Conservation (phyloP, 164 flowering plant genomes). For the Nymphaea thermarum region DNA sequence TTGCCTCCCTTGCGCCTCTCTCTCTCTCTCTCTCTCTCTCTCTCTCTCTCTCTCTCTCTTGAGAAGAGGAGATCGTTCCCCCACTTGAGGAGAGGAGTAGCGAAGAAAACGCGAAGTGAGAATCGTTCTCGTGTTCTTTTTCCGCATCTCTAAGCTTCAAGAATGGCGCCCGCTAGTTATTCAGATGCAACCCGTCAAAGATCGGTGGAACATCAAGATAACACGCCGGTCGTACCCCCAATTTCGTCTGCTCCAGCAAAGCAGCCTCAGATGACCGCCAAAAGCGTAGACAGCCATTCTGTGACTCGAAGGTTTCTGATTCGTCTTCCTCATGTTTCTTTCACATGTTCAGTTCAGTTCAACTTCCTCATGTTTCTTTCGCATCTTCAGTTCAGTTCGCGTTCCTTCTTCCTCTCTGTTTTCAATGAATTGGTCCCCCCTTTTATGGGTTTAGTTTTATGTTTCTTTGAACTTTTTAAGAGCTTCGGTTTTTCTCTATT, state of each 20-base stretch:
- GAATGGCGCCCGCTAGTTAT: neutral
- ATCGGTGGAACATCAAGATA: constrained; percentile 14
- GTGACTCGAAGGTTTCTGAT: constrained; percentile 40
- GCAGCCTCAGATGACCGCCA: constrained; percentile 23
- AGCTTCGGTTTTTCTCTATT: no score
- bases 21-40: constrained; percentile 5
- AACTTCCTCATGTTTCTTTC: neutral
- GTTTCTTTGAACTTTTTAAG: no score
- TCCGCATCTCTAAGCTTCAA: neutral
- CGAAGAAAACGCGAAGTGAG: neutral
- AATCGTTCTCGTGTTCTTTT: no score
- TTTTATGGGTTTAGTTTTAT: no score
- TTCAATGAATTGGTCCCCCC: no score
- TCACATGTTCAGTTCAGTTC: neutral
- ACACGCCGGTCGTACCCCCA: constrained; percentile 22
- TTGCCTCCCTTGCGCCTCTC: neutral
- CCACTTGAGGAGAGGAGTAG: neutral
- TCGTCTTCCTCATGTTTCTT: neutral
- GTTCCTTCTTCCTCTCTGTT: neutral
- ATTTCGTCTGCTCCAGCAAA: constrained; percentile 22
- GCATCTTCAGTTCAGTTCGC: neutral
- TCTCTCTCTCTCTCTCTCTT: neutral
- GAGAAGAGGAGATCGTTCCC: neutral
- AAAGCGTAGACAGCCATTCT: constrained; percentile 48
- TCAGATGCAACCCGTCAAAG: neutral